Percentiles rank a stretch among this genome's conserved stretches.
Evolutionary conservation across 305 asterid species (phyloP).

Genomic region (Ilex paraguariensis): DNA sequence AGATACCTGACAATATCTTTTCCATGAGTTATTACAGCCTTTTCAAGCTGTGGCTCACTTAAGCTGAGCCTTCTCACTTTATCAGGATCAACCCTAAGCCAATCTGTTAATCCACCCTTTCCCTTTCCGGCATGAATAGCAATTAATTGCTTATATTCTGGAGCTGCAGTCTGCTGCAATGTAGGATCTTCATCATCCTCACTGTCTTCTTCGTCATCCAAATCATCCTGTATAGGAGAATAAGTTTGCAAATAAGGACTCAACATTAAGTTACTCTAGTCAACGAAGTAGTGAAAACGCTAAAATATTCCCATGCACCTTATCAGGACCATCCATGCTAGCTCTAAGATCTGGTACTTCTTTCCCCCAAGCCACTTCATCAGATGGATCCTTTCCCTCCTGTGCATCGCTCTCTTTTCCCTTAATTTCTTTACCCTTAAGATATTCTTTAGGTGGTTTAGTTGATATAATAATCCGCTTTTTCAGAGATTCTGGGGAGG

Average conservation of each 20-base stretch:
- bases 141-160: slow-evolving; percentile 59
- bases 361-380: slow-evolving; percentile 43
- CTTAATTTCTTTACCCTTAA: slow-evolving; percentile 39
- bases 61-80: slow-evolving; percentile 89
- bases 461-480: slow-evolving; percentile 65
- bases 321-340: slow-evolving; percentile 14
- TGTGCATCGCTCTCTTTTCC: slow-evolving; percentile 28
- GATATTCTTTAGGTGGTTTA: slow-evolving; percentile 87
- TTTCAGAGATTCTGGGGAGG: slow-evolving; percentile 65
- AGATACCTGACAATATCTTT: slow-evolving; percentile 55
- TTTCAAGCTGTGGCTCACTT: slow-evolving; percentile 69
- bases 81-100: slow-evolving; percentile 62
- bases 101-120: slow-evolving; percentile 68
- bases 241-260: slow-evolving; percentile 8
- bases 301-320: slow-evolving; percentile 27
- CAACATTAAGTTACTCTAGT: background rate
- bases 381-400: slow-evolving; percentile 22
- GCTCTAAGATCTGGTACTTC: slow-evolving; percentile 32
- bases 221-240: slow-evolving; percentile 23
- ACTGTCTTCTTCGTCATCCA: slow-evolving; percentile 36
- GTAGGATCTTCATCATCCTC: slow-evolving; percentile 31
- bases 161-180: slow-evolving; percentile 33
- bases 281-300: background rate
- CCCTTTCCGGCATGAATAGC: slow-evolving; percentile 97
- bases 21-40: slow-evolving; percentile 44